Base-by-base conservation (phyloP, 305 asterid genomes). In the Salvia sclarea region DNA sequence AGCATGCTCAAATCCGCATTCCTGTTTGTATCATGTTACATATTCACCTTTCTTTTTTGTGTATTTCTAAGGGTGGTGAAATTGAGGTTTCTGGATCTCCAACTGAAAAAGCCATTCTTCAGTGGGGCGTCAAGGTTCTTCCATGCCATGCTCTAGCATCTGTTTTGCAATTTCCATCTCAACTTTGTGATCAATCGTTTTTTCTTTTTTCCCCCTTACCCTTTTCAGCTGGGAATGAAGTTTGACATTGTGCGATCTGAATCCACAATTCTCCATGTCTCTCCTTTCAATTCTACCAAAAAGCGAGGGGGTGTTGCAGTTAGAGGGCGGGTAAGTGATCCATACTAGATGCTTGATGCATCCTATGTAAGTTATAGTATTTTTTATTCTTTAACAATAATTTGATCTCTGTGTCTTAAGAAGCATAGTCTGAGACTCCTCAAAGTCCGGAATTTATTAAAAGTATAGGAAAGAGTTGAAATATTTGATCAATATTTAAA, bases 241-340 rank as follows among this genome's bases (percentile, higher is more conserved):
- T 93, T 90, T 66, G 92, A 93, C 73, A 71, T 66, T 21, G 96
- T 91, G 78, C 84, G 72, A 78, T 81, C 96, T 64, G 88, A 91
- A 77, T 86, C 95, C 68, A 87, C 87, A 43, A 76, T 87, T 72
- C 96, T 93, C 69, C 97, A 91, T 54, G 96, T 87, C 69, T 84
- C 92, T 68, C 98, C 97, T 61, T 93, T 93, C 74, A 93, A 93
- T 83, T 93, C 98, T 60, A 81, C 95, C 64, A 93, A 91, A 78
- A 93, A 91, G 73, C 78, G 95, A 73, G 96, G 88, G 9, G 98
- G 98, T 40, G 91, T 91, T 76, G 98, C 97, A 76, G 65, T 91
- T 63, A 80, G 88, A 74, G 89, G 94, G 66, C 72, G 57, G 89
- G 98, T 87, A 89, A 79, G 52, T 53, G 58, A 67, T 76, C 64